These are phyloP conservation scores for Solanum aculeatissimum DNA, from an alignment of 305 asterid genomes.

Conservation along the genomic window DNA sequence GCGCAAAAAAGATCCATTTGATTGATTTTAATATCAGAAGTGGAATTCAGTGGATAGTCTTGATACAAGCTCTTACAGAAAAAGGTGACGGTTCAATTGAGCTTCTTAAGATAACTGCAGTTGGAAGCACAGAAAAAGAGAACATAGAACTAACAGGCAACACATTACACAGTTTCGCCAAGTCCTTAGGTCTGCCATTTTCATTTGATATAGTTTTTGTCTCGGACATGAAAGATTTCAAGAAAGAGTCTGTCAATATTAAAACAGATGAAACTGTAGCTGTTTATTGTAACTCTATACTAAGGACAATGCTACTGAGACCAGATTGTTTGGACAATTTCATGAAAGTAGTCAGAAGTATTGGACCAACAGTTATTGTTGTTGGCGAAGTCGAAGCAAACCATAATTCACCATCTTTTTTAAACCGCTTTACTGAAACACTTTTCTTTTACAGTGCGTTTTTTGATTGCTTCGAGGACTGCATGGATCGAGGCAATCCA, in stretches of 20 bases:
- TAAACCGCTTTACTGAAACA: slow-evolving; percentile 39
- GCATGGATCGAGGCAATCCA: slow-evolving; percentile 20
- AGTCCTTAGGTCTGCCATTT: slow-evolving; percentile 33
- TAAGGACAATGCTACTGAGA: slow-evolving; percentile 33
- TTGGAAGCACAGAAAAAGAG: slow-evolving; percentile 23
- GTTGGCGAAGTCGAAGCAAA: slow-evolving; percentile 51
- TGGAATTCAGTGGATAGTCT: slow-evolving; percentile 52
- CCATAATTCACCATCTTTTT: slow-evolving; percentile 45
- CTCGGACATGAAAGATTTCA: slow-evolving; percentile 29
- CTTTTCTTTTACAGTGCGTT: slow-evolving; percentile 28
- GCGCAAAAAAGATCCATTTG: slow-evolving; percentile 32
- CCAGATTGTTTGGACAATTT: slow-evolving; percentile 24
- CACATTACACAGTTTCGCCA: slow-evolving; percentile 35
- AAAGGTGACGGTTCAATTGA: slow-evolving; percentile 2
- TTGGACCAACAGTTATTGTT: slow-evolving; percentile 35
- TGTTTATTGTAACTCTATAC: slow-evolving; percentile 22
- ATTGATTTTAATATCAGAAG: slow-evolving; percentile 61
- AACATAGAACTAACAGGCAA: slow-evolving; percentile 33
- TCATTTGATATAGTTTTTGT: slow-evolving; percentile 24
- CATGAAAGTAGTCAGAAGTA: slow-evolving; percentile 21
- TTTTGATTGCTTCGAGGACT: slow-evolving; percentile 45
- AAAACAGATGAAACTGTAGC: slow-evolving; percentile 38
- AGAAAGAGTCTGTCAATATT: slow-evolving; percentile 13
- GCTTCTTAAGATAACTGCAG: slow-evolving; percentile 39
- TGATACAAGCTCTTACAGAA: slow-evolving; percentile 52